phyloP scores from a whole-genome alignment of 1,139 yeast species.

The Saccharomyces hybrid region DNA sequence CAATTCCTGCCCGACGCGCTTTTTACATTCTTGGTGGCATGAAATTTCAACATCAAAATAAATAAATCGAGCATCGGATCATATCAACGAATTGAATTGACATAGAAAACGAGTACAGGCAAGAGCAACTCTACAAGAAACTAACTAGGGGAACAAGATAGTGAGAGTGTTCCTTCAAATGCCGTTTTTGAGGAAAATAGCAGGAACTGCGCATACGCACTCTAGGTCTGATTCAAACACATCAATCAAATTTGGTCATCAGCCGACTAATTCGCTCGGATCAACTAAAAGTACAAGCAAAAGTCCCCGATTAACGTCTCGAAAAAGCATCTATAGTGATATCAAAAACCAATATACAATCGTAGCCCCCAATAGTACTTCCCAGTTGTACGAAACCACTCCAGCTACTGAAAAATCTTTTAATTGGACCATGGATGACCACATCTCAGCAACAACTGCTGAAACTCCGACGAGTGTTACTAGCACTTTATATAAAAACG shows the following conservation, averaged over 20 bases:
- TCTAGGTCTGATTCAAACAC: conserved; percentile 24
- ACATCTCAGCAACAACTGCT: background rate
- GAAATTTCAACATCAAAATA: background rate
- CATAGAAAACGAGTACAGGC: background rate
- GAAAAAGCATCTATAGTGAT: background rate
- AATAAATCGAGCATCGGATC: background rate
- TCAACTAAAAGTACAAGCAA: background rate
- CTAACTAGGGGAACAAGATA: background rate
- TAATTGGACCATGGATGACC: background rate
- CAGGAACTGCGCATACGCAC: conserved; percentile 19
- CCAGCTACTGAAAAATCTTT: background rate
- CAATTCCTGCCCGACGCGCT: background rate
- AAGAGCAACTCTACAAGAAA: background rate
- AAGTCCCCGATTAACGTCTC: background rate
- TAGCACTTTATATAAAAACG: background rate
- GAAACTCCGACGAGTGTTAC: background rate
- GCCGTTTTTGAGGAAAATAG: conserved; percentile 25
- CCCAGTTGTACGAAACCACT: background rate
- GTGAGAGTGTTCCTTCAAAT: conserved; percentile 7
- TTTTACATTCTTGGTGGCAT: background rate
- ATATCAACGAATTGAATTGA: background rate
- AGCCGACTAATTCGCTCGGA: conserved; percentile 8
- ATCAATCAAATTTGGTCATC: conserved; percentile 13
- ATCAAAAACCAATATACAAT: background rate
- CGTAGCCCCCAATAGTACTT: background rate